Evolutionary conservation across 1,284 basidiomycete genomes (phyloP), one percentile per base, ranked within the genome.

Genomic region (Cutaneotrichosporon sp.): DNA sequence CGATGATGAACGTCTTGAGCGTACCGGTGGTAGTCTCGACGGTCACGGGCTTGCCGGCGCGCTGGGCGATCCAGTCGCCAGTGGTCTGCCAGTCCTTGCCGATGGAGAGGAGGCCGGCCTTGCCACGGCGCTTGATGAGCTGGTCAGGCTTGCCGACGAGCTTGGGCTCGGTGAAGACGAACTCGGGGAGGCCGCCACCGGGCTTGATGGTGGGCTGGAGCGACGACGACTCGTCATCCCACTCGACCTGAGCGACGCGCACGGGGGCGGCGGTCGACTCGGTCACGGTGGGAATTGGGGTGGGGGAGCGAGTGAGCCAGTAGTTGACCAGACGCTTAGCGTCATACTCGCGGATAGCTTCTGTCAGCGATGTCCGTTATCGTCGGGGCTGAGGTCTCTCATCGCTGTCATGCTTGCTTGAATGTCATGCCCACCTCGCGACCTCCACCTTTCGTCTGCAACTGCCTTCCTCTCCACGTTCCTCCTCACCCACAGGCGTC

Each of bases 71-170:
- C 96, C 96, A 99, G 63, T 86, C 84, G 73, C 86, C 89, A 26
- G 90, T 89, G 75, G 89, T 89, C 53, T 88, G 84, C 92, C 92
- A 98, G 58, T 86, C 85, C 84, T 95, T 95, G 88, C 98, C 98
- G 72, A 99, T 86, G 57, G 88, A 88, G 64, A 99, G 87, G 31
- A 99, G 87, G 71, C 96, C 96, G 36, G 94, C 93, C 87, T 99
- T 99, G 74, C 97, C 97, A 73, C 97, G 90, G 75, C 96, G 91
- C 86, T 99, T 99, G 87, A 99, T 98, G 81, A 99, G 89, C 84
- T 98, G 95, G 84, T 99, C 97, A 58, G 91, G 91, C 83, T 96
- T 94, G 32, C 88, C 90, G 76, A 96, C 92, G 78, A 95, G 90
- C 85, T 93, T 92, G 49, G 49, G 49, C 73, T 88, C 76, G 76